phyloP scores from a whole-genome alignment of 1,139 yeast genomes.

The Lodderomyces jiufengensis region DNA sequence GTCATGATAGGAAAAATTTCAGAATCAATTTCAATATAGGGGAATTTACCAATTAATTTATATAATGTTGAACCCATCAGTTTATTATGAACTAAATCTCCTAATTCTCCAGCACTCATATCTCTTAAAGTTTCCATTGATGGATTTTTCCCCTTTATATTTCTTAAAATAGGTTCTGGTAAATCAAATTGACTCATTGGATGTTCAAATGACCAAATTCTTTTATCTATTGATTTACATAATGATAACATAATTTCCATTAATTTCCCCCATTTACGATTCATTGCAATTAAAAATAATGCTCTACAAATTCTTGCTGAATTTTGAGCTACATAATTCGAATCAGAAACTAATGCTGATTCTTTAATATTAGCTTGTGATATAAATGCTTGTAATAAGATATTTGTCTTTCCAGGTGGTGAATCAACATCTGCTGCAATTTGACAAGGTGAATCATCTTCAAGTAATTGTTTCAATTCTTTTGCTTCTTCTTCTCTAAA shows the following conservation, averaged over 20 bases:
- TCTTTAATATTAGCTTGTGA: slow-evolving; percentile 72
- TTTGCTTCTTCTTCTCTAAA: slow-evolving; percentile 81
- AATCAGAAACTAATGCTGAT: slow-evolving; percentile 80
- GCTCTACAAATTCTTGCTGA: slow-evolving; percentile 93
- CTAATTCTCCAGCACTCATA: slow-evolving; percentile 72
- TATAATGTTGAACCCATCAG: slow-evolving; percentile 67
- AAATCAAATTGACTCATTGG: slow-evolving; percentile 86
- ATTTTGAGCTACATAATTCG: slow-evolving; percentile 93
- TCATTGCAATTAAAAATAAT: slow-evolving; percentile 76
- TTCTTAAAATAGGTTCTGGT: slow-evolving; percentile 61
- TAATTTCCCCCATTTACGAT: slow-evolving; percentile 85
- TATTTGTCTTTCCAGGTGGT: slow-evolving; percentile 82
- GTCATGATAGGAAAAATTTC: slow-evolving; percentile 90
- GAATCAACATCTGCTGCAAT: slow-evolving; percentile 75
- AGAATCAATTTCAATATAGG: slow-evolving; percentile 66
- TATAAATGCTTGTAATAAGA: slow-evolving; percentile 81
- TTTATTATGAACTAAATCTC: slow-evolving; percentile 81
- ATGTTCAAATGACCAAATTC: slow-evolving; percentile 89
- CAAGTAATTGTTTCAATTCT: slow-evolving; percentile 65
- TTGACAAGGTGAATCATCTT: slow-evolving; percentile 70
- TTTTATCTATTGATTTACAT: slow-evolving; percentile 81
- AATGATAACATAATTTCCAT: slow-evolving; percentile 70
- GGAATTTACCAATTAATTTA: slow-evolving; percentile 66
- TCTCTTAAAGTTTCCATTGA: slow-evolving; percentile 70
- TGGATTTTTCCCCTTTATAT: slow-evolving; percentile 62